These are phyloP conservation scores for Trichoderma lentiforme DNA, from an alignment of 2,329 filamentous ascomycete genomes.

Conservation along the genomic window DNA sequence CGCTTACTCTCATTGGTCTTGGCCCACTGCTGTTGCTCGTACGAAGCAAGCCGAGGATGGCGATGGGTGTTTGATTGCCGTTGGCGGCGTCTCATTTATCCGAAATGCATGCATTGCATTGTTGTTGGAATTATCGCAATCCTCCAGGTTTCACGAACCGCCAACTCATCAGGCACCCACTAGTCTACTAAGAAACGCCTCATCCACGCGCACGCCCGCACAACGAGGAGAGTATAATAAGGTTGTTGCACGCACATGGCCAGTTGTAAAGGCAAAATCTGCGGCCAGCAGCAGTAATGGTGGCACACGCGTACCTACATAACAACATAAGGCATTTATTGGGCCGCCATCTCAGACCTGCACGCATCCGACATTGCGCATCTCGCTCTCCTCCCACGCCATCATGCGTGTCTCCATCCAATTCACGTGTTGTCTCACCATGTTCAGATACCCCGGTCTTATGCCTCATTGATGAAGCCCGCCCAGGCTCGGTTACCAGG, in stretches of 20 bases:
- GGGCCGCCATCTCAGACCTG: background rate
- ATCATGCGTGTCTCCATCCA: background rate
- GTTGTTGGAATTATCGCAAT: background rate
- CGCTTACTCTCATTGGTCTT: background rate
- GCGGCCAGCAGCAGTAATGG: background rate
- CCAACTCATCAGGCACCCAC: background rate
- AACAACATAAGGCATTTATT: no score
- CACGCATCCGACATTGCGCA: constrained; percentile 3
- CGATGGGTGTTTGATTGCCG: background rate
- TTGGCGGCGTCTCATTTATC: background rate
- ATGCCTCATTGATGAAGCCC: background rate
- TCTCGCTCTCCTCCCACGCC: background rate
- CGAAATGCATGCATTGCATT: background rate
- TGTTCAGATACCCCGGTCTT: background rate
- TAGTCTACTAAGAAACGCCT: background rate
- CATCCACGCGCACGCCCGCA: background rate
- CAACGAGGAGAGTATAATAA: background rate
- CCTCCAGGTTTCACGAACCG: background rate
- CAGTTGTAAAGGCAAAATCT: background rate
- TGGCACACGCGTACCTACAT: background rate
- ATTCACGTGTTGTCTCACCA: constrained; percentile 16
- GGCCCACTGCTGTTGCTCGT: background rate
- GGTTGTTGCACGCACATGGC: background rate
- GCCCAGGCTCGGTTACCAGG: background rate
- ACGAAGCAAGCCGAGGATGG: background rate